Conservation (phyloP, 495 filamentous ascomycete species). For the Penicillium herquei region DNA sequence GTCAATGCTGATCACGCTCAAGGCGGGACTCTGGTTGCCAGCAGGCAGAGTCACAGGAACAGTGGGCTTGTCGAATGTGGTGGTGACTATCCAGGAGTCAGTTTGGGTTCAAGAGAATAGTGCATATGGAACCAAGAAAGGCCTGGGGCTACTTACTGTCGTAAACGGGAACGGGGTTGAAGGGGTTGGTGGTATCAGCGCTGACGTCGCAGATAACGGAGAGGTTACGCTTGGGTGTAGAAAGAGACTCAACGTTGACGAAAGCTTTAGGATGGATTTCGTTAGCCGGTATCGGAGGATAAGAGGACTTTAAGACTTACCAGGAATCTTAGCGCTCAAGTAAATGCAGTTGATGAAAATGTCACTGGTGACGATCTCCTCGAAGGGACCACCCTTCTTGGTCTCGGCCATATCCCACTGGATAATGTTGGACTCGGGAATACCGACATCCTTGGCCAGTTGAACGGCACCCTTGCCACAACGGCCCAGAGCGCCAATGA, state of each 20-base stretch:
- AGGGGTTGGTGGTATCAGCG: conserved; percentile 71
- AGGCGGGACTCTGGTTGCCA: conserved; percentile 51
- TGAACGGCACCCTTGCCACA: conserved; percentile 86
- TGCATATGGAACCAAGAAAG: background rate
- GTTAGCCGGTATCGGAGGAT: background rate
- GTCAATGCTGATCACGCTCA: conserved; percentile 84
- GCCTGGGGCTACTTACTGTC: conserved; percentile 25
- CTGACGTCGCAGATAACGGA: conserved; percentile 87
- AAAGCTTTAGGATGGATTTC: conserved; percentile 41
- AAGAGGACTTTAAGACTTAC: background rate
- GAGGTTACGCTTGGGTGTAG: conserved; percentile 66
- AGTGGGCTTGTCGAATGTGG: conserved; percentile 81
- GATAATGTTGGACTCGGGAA: conserved; percentile 70
- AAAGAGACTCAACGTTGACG: conserved; percentile 67
- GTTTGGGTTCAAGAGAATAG: background rate
- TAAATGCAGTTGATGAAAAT: conserved; percentile 96
- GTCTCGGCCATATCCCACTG: conserved; percentile 96
- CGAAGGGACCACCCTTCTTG: conserved; percentile 72
- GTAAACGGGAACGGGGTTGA: conserved; percentile 85
- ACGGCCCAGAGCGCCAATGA: conserved; percentile 73
- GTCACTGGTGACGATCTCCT: conserved; percentile 66
- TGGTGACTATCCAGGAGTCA: conserved; percentile 46
- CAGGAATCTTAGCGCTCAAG: conserved; percentile 58
- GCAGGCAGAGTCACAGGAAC: conserved; percentile 61
- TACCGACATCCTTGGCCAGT: conserved; percentile 70